phyloP scores from a whole-genome alignment of 768 basidiomycete genomes.

The Flagelloscypha sp. region DNA sequence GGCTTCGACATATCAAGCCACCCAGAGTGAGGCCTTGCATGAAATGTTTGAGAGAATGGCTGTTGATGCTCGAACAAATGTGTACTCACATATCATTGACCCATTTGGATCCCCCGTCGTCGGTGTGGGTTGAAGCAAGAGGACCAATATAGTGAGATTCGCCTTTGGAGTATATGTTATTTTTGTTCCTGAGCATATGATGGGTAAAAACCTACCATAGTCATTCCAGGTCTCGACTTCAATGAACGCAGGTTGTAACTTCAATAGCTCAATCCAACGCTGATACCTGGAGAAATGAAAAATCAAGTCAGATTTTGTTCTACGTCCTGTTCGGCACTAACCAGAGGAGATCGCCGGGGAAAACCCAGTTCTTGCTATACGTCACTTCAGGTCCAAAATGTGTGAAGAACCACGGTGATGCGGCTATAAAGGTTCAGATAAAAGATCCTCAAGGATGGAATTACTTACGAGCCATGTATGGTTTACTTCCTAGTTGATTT shows the following conservation, averaged over 20 bases:
- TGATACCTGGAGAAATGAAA: too few relatives aligned
- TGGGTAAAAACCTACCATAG: too few relatives aligned
- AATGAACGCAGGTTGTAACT: slow-evolving; percentile 9
- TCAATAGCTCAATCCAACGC: slow-evolving; percentile 13
- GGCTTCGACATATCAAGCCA: slow-evolving; percentile 42
- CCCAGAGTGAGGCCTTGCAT: slow-evolving; percentile 13
- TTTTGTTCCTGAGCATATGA: too few relatives aligned
- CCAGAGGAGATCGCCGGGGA: slow-evolving; percentile 14
- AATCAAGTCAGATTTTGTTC: too few relatives aligned
- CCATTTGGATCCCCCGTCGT: slow-evolving; percentile 16
- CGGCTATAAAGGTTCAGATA: slow-evolving; percentile 15
- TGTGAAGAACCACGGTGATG: slow-evolving; percentile 45
- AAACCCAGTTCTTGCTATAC: slow-evolving; percentile 17
- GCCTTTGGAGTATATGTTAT: too few relatives aligned
- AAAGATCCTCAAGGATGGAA: neutral
- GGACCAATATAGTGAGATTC: slow-evolving; percentile 49
- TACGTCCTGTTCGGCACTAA: too few relatives aligned
- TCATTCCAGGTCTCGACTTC: slow-evolving; percentile 42
- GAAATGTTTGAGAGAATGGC: neutral
- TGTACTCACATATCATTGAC: slow-evolving; percentile 12
- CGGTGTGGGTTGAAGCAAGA: slow-evolving; percentile 16
- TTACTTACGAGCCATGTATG: slow-evolving; percentile 15
- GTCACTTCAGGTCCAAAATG: slow-evolving; percentile 15
- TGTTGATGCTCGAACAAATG: neutral
- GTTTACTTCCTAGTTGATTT: slow-evolving; percentile 9